A percentile compares a stretch with the other conserved stretches of the same genome.
Conservation (phyloP, 441 rosid genomes). For the Eutrema salsugineum region DNA sequence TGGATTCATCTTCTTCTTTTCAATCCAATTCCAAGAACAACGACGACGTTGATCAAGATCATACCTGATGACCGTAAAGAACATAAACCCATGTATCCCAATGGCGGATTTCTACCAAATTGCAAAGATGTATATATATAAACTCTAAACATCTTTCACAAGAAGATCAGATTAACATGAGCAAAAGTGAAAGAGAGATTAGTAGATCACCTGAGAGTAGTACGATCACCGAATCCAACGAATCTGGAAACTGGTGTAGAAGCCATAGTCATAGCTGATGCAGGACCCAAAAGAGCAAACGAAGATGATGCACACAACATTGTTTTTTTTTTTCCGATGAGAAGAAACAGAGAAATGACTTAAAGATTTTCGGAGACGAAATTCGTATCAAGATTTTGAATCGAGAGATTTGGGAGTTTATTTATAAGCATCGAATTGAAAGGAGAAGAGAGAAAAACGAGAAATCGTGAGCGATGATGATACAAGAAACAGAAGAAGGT, state of each 20-base stretch:
- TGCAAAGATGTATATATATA: not conserved
- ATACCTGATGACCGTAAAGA: slow-evolving; percentile 86
- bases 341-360: slow-evolving; percentile 13
- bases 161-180: not conserved
- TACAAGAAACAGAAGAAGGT: slow-evolving; percentile 16
- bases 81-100: slow-evolving; percentile 57
- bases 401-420: slow-evolving; percentile 1
- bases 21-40: slow-evolving; percentile 37
- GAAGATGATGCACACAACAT: slow-evolving; percentile 33
- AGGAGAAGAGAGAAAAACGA: slow-evolving; percentile 2
- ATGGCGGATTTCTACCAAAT: slow-evolving; percentile 33
- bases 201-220: slow-evolving; percentile 39
- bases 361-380: not conserved
- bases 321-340: not conserved
- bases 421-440: slow-evolving; percentile 17
- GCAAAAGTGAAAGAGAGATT: slow-evolving; percentile 8
- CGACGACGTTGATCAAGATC: slow-evolving; percentile 49
- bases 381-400: slow-evolving; percentile 4
- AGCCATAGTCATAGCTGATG: slow-evolving; percentile 33
- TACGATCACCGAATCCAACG: slow-evolving; percentile 14
- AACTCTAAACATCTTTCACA: not conserved
- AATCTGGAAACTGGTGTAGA: slow-evolving; percentile 23
- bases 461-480: slow-evolving; percentile 3
- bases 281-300: slow-evolving; percentile 22
- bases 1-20: slow-evolving; percentile 39